Evolutionary conservation across 371 early-diverging fungal species (phyloP), one percentile per base, ranked within the genome.

Genomic region (Basidiobolus meristosporus): DNA sequence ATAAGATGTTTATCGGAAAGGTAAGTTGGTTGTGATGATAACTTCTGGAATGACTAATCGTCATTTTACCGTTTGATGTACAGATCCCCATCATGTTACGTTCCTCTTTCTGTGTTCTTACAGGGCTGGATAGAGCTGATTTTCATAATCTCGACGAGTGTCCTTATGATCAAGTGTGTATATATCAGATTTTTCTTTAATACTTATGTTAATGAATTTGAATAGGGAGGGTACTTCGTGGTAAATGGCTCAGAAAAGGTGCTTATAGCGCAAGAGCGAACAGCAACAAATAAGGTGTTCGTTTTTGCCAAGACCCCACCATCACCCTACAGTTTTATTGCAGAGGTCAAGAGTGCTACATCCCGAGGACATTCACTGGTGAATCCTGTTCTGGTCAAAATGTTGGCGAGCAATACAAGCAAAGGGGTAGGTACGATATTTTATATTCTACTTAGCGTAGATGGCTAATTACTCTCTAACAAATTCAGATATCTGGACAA

Each of bases 71-170:
- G n/a, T n/a, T n/a, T n/a, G n/a, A n/a, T n/a, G n/a, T n/a, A n/a
- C n/a, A n/a, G n/a, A 73, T 99, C 64, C 99, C 99, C 4, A 92
- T 99, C 51, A 99, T 99, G 99, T 73, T 99, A 42, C 68, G 95
- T 31, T 82, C 82, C 36, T 75, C 70, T 11, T 73, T 77, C 37
- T 99, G 99, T 57, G 78, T 85, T 4, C 62, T 98, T 36, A 64
- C 71, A 1, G 82, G 70, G 20, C 79, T 73, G 54, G 65, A 52
- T 19, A 84, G 83, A 40, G 70, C 73, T 15, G 90, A 89, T 33
- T 56, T 88, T 52, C 88, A 81, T 14, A 60, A 66, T 31, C 71
- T 86, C 77, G 72, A 73, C 28, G 99, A 99, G 59, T 99, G 99
- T 54, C 97, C 97, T n/a, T n/a, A n/a, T n/a, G n/a, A n/a, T n/a